phyloP scores from a whole-genome alignment of 2,329 filamentous ascomycete species.

The Botryotinia convoluta region DNA sequence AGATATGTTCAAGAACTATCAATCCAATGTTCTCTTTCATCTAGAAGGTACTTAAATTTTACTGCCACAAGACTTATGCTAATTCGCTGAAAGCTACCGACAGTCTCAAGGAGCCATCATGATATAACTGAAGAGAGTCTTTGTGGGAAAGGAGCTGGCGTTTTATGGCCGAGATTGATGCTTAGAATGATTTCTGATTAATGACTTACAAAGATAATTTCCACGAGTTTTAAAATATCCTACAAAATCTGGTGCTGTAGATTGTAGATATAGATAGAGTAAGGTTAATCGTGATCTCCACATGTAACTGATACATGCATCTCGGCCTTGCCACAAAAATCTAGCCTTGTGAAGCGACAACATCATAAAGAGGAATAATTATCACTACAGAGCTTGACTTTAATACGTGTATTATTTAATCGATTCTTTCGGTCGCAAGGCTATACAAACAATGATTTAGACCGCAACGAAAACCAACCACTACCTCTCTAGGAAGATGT shows the following conservation, averaged over 20 bases:
- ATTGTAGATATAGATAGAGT: neutral
- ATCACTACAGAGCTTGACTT: neutral
- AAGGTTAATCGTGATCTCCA: conserved; percentile 7
- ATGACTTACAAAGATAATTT: neutral
- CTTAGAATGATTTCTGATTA: neutral
- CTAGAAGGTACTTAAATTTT: conserved; percentile 68
- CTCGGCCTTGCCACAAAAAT: conserved; percentile 1
- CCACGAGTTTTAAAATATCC: neutral
- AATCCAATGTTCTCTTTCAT: conserved; percentile 95
- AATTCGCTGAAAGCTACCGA: conserved; percentile 63
- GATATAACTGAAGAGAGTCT: conserved; percentile 22
- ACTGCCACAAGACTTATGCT: conserved; percentile 24
- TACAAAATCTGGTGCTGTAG: neutral
- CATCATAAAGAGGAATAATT: conserved; percentile 3
- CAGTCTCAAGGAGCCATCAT: conserved; percentile 75
- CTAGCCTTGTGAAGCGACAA: conserved; percentile 16
- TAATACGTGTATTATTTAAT: neutral
- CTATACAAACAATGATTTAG: conserved; percentile 11
- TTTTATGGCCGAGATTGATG: neutral
- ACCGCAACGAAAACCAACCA: neutral
- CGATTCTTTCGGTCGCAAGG: neutral
- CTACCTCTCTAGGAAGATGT: conserved; percentile 32
- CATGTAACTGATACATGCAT: conserved; percentile 7
- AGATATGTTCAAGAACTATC: conserved; percentile 99
- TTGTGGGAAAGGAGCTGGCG: neutral